Percentiles rank a stretch among this genome's conserved stretches.
Evolutionary conservation across 352 stramenopile species (phyloP).

Genomic region (Globisporangium echinulatum): DNA sequence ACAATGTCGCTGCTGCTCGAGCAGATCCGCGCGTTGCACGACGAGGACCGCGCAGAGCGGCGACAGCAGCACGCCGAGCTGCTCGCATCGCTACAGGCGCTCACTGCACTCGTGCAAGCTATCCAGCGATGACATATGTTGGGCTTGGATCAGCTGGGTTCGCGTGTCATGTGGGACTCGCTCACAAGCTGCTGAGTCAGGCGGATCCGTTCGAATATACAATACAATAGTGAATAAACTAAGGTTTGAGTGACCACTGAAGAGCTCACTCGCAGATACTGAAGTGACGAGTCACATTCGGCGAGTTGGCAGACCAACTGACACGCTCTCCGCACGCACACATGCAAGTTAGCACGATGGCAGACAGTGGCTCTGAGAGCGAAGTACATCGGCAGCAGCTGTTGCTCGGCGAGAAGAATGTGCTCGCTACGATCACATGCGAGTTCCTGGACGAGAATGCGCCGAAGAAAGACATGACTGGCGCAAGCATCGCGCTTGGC

Average conservation of each 20-base stretch:
- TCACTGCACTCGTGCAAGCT: conserved; percentile 21
- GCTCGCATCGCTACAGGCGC: conserved; percentile 40
- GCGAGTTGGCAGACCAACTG: neutral
- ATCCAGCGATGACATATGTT: neutral
- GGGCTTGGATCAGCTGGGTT: too few species aligned
- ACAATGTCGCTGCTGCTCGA: conserved; percentile 18
- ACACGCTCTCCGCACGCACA: neutral
- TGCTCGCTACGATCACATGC: conserved; percentile 65
- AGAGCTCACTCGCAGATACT: neutral
- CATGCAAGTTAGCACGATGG: conserved; percentile 10
- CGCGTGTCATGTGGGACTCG: too few species aligned
- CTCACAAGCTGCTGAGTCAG: too few species aligned
- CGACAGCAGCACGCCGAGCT: conserved; percentile 50
- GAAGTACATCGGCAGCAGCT: conserved; percentile 28
- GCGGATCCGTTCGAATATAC: too few species aligned
- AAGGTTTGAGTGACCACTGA: neutral
- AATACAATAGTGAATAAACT: neutral
- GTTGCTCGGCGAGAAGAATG: conserved; percentile 68
- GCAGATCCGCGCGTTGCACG: conserved; percentile 26
- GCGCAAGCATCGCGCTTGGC: conserved; percentile 55
- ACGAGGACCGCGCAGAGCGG: conserved; percentile 37
- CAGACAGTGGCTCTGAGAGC: conserved; percentile 16
- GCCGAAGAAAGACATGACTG: conserved; percentile 49
- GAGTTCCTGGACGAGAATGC: conserved; percentile 66
- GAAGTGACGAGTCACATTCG: neutral